Percentiles rank a stretch among this genome's conserved stretches.
Evolutionary conservation across 768 basidiomycete genomes (phyloP).

Genomic region (Kwoniella sp.): DNA sequence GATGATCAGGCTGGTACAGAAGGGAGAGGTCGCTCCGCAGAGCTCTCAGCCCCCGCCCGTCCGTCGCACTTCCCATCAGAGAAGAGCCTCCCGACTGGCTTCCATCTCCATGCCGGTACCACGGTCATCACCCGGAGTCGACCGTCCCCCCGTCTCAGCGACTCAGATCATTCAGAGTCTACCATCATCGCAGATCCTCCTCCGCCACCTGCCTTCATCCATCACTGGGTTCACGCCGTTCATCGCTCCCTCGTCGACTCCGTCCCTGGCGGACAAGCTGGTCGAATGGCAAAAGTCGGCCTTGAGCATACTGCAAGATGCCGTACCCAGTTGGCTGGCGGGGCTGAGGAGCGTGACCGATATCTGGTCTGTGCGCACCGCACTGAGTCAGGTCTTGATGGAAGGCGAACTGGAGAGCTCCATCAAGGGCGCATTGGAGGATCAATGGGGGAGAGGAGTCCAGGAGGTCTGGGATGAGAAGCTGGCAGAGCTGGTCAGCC

Average conservation of each 20-base stretch:
- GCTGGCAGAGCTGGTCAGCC: slow-evolving; percentile 16
- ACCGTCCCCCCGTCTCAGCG: slow-evolving; percentile 64
- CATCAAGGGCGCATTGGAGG: slow-evolving; percentile 26
- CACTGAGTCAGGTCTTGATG: slow-evolving; percentile 5
- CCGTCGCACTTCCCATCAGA: slow-evolving; percentile 24
- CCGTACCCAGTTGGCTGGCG: slow-evolving; percentile 30
- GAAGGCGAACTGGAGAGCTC: slow-evolving; percentile 17
- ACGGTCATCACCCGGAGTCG: neutral
- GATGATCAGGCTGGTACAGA: slow-evolving; percentile 38
- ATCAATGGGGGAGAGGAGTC: slow-evolving; percentile 26
- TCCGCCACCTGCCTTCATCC: slow-evolving; percentile 64
- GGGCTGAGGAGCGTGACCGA: slow-evolving; percentile 20
- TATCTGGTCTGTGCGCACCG: slow-evolving; percentile 28
- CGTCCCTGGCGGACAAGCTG: slow-evolving; percentile 38
- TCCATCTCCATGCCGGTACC: slow-evolving; percentile 41
- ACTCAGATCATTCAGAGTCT: slow-evolving; percentile 64
- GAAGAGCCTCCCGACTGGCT: slow-evolving; percentile 51
- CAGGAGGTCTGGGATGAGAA: slow-evolving; percentile 28
- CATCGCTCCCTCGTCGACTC: slow-evolving; percentile 64
- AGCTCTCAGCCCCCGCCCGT: neutral
- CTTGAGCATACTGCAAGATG: slow-evolving; percentile 15
- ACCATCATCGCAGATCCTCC: slow-evolving; percentile 76
- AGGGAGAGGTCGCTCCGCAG: slow-evolving; percentile 16
- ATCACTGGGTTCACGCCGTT: slow-evolving; percentile 80
- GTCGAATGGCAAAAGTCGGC: slow-evolving; percentile 20